phyloP scores from a whole-genome alignment of 2,329 filamentous ascomycete species.

The Phialocephala subalpina region DNA sequence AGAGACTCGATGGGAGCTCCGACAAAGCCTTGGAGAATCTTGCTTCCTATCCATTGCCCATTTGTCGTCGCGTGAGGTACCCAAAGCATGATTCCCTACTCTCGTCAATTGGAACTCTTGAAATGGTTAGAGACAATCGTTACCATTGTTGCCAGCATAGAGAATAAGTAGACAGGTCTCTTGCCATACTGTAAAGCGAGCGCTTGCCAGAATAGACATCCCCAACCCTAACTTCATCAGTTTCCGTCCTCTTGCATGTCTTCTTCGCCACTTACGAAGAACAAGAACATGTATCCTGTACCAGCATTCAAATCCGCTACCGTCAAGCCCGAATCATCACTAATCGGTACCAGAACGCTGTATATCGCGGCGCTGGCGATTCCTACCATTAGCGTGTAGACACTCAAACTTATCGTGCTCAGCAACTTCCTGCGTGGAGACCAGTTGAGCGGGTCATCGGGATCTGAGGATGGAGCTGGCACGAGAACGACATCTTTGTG shows the following conservation, averaged over 20 bases:
- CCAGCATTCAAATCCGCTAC: conserved; percentile 55
- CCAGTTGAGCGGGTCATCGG: conserved; percentile 51
- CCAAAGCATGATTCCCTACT: conserved; percentile 47
- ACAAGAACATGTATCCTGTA: conserved; percentile 60
- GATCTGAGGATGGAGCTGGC: conserved; percentile 45
- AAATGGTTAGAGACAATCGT: no score
- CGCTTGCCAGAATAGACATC: conserved; percentile 59
- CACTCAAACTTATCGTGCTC: conserved; percentile 40
- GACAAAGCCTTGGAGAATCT: conserved; percentile 40
- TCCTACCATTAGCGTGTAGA: conserved; percentile 58
- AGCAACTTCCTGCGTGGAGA: conserved; percentile 44
- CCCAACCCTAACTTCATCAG: conserved; percentile 31
- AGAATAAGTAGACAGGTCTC: conserved; percentile 37
- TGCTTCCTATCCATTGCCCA: conserved; percentile 46
- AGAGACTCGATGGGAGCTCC: conserved; percentile 42
- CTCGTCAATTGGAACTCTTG: no score
- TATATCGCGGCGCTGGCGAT: conserved; percentile 58
- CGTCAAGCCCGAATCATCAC: conserved; percentile 54
- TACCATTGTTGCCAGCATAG: conserved; percentile 43
- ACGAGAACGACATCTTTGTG: conserved; percentile 43
- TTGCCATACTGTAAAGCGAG: conserved; percentile 59
- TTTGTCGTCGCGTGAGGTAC: conserved; percentile 44
- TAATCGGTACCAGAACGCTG: conserved; percentile 56
- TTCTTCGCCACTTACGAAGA: conserved; percentile 23
- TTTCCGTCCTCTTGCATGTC: no score